phyloP scores from a whole-genome alignment of 2,329 filamentous ascomycete species.

The Blastomyces gilchristii region DNA sequence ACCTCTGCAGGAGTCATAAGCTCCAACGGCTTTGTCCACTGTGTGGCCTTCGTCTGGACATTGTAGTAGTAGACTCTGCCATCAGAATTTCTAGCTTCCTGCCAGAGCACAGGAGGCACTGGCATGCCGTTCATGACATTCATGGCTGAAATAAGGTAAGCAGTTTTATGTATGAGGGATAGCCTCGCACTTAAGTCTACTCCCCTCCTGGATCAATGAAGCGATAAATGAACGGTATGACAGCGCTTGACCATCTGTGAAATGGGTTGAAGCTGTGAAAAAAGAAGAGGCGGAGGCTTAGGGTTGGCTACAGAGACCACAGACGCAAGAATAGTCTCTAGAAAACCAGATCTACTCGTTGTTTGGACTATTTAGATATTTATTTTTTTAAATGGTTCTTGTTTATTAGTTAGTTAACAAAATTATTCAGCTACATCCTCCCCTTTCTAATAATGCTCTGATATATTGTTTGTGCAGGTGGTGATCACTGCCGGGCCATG shows the following conservation, averaged over 20 bases:
- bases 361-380: background rate
- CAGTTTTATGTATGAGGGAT: background rate
- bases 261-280: background rate
- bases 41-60: slow-evolving; percentile 68
- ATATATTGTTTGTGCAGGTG: background rate
- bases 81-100: slow-evolving; percentile 69
- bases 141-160: slow-evolving; percentile 15
- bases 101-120: slow-evolving; percentile 54
- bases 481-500: background rate
- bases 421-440: background rate
- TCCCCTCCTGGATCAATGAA: background rate
- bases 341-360: background rate
- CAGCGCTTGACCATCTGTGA: background rate
- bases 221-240: background rate
- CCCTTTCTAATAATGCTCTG: background rate
- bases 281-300: background rate
- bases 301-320: background rate
- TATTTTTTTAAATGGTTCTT: background rate
- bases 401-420: background rate
- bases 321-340: background rate
- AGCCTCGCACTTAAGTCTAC: background rate
- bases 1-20: slow-evolving; percentile 78
- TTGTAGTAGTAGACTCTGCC: slow-evolving; percentile 91
- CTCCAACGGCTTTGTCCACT: slow-evolving; percentile 90
- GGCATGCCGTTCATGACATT: slow-evolving; percentile 50